Evolutionary conservation across 1,284 basidiomycete species (phyloP).

Genomic region (Exobasidium cylindrosporum): DNA sequence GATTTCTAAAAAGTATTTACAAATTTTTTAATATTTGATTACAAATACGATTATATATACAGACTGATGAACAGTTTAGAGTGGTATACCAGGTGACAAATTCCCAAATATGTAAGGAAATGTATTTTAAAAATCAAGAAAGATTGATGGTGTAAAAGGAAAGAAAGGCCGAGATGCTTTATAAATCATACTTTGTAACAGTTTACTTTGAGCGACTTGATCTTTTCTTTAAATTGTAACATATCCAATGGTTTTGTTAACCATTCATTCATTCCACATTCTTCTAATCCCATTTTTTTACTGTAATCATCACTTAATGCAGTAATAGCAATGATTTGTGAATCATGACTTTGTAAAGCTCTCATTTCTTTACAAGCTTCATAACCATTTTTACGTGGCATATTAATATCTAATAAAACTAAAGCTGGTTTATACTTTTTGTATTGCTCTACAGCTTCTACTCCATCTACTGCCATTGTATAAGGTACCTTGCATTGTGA

Average conservation of each 20-base stretch:
- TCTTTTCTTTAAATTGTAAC: neutral
- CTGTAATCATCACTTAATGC: conserved; percentile 36
- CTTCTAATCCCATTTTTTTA: conserved; percentile 29
- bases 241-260: conserved; percentile 36
- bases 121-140: no score
- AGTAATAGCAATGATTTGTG: conserved; percentile 38
- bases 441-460: conserved; percentile 37
- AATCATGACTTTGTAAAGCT: conserved; percentile 5
- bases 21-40: no score
- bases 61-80: no score
- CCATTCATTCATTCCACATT: conserved; percentile 43
- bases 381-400: conserved; percentile 46
- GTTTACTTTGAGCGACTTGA: neutral
- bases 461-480: conserved; percentile 35
- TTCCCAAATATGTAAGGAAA: no score
- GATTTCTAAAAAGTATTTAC: no score
- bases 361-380: conserved; percentile 35
- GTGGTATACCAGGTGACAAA: no score
- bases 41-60: no score
- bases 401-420: conserved; percentile 46
- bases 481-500: conserved; percentile 28
- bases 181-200: no score
- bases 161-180: no score
- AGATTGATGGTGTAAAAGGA: no score
- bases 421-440: conserved; percentile 24